Conservation (phyloP, 2,329 filamentous ascomycete species). For the Colletotrichum navitas region DNA sequence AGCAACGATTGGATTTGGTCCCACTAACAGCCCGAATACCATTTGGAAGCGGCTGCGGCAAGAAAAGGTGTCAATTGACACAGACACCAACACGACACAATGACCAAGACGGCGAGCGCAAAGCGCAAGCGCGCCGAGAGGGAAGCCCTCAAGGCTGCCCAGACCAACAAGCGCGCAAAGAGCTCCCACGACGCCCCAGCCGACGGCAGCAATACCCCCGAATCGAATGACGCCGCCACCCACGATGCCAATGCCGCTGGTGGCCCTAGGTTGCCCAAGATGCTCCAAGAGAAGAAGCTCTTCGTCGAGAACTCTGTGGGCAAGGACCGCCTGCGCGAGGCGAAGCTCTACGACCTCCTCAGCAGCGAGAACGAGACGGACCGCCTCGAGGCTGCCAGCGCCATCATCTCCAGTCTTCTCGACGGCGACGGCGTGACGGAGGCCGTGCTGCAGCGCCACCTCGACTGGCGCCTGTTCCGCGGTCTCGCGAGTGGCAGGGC, state of each 20-base stretch:
- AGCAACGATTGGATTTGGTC: neutral
- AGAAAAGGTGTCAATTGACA: neutral
- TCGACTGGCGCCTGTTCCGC: constrained; percentile 80
- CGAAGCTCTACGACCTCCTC: constrained; percentile 70
- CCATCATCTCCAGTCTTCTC: constrained; percentile 68
- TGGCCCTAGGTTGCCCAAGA: constrained; percentile 44
- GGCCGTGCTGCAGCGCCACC: constrained; percentile 67
- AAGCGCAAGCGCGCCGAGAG: constrained; percentile 44
- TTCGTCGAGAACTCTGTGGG: constrained; percentile 66
- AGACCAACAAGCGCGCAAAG: constrained; percentile 46
- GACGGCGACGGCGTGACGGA: constrained; percentile 64
- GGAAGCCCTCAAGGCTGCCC: constrained; percentile 41
- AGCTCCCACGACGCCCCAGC: constrained; percentile 46
- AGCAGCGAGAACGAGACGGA: constrained; percentile 69
- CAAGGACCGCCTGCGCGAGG: constrained; percentile 70
- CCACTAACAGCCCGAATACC: neutral
- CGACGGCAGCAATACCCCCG: constrained; percentile 40
- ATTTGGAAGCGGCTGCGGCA: neutral
- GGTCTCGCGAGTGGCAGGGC: constrained; percentile 92
- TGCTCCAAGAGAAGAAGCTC: constrained; percentile 51
- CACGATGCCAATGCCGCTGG: constrained; percentile 3
- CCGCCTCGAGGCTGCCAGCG: constrained; percentile 69
- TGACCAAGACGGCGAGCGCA: constrained; percentile 43
- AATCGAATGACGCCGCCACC: constrained; percentile 12
- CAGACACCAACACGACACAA: neutral